Conservation (phyloP, 2,329 filamentous ascomycete genomes). For the Stagonosporopsis vannaccii region DNA sequence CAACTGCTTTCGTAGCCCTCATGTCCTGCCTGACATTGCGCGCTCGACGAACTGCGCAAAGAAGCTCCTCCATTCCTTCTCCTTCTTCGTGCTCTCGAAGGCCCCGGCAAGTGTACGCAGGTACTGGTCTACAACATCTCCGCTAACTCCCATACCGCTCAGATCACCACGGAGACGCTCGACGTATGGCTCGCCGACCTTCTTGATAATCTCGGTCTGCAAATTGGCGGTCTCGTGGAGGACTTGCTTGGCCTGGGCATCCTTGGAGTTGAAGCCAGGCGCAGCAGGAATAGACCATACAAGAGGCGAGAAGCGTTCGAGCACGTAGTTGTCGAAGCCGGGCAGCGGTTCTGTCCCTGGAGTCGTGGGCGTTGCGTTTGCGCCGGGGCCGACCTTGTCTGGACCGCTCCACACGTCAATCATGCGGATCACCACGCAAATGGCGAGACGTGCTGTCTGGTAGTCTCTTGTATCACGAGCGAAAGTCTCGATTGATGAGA, state of each 20-base stretch:
- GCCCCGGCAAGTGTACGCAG: slow-evolving; percentile 56
- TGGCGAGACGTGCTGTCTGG: slow-evolving; percentile 75
- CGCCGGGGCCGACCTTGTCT: slow-evolving; percentile 59
- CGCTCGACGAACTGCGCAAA: slow-evolving; percentile 54
- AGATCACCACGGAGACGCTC: slow-evolving; percentile 72
- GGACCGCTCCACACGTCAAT: slow-evolving; percentile 89
- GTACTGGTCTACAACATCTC: slow-evolving; percentile 70
- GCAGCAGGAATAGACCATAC: slow-evolving; percentile 89
- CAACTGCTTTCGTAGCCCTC: not conserved
- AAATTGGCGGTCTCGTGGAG: slow-evolving; percentile 85
- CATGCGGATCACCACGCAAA: slow-evolving; percentile 84
- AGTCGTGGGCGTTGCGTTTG: slow-evolving; percentile 53
- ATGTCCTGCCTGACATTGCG: slow-evolving; percentile 32
- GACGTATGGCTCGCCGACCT: slow-evolving; percentile 84
- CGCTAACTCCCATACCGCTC: slow-evolving; percentile 69
- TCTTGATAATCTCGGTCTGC: slow-evolving; percentile 88
- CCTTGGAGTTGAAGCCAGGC: slow-evolving; percentile 79
- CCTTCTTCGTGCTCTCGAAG: slow-evolving; percentile 47
- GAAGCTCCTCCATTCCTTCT: slow-evolving; percentile 55
- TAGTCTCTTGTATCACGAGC: slow-evolving; percentile 77
- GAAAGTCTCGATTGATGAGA: slow-evolving; percentile 84
- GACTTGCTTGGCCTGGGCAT: slow-evolving; percentile 88
- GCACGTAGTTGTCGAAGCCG: slow-evolving; percentile 91
- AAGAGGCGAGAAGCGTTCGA: slow-evolving; percentile 84
- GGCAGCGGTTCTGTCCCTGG: slow-evolving; percentile 68